A percentile compares a stretch with the other conserved stretches of the same genome.
Evolutionary conservation across 2,329 filamentous ascomycete species (phyloP).

Genomic region (Decorospora gaudefroyi): DNA sequence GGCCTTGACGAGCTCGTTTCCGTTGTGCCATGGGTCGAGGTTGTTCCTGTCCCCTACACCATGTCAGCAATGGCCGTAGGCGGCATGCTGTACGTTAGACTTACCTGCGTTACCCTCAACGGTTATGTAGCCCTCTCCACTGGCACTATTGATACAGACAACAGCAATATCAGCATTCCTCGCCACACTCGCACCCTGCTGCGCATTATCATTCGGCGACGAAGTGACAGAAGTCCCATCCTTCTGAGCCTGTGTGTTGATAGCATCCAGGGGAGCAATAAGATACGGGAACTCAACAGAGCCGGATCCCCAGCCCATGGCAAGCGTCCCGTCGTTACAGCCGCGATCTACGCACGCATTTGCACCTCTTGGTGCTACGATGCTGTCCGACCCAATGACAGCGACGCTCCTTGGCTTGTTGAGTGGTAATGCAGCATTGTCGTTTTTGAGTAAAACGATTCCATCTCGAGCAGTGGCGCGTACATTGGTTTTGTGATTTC

Average conservation of each 20-base stretch:
- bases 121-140: constrained; percentile 57
- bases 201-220: constrained; percentile 48
- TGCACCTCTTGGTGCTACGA: constrained; percentile 71
- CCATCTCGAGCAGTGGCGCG: constrained; percentile 53
- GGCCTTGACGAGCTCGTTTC: constrained; percentile 49
- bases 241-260: constrained; percentile 45
- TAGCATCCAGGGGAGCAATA: constrained; percentile 51
- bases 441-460: constrained; percentile 66
- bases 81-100: too few relatives aligned
- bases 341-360: constrained; percentile 77
- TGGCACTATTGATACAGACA: constrained; percentile 56
- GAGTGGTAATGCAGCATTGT: constrained; percentile 71
- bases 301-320: constrained; percentile 70
- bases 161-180: constrained; percentile 47
- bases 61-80: too few relatives aligned
- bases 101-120: constrained; percentile 53
- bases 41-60: constrained; percentile 58
- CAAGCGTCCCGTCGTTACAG: constrained; percentile 64
- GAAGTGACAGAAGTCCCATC: constrained; percentile 48
- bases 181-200: constrained; percentile 46
- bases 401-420: constrained; percentile 64
- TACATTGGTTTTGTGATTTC: constrained; percentile 48
- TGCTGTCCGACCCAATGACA: constrained; percentile 77
- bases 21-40: constrained; percentile 54
- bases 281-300: constrained; percentile 55